Base-by-base conservation (phyloP, 805 yeast species). In the Candida easanensis region DNA sequence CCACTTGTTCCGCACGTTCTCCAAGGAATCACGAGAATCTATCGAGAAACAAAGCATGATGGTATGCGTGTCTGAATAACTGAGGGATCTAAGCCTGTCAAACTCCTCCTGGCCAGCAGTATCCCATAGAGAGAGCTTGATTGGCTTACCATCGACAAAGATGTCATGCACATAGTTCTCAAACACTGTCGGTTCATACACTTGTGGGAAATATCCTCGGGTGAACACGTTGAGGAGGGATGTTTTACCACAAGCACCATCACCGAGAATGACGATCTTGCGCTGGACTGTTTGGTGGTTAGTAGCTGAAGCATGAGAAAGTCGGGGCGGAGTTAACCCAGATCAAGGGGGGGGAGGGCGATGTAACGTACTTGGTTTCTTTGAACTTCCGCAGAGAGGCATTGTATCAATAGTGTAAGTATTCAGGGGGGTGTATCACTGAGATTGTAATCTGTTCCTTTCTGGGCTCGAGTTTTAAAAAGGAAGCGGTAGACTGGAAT, bases 81-180 rank as follows among this genome's bases (percentile, higher is more conserved):
- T 85, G 48, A 91, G 73, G 1, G 97, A 88, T 63, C 99, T 79
- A 63, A 91, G 74, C 50, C 97, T 77, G 64, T 91, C 99, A 57
- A 91, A 91, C 68, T 91, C 99, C 68, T 91, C 99, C 71, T 91
- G 99, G 7, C 99, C 99, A 1, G 99, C 99, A 5, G 99, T 91
- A 63, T 91, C 99, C 99, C 99, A 93, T 42, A 91, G 71, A 14
- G 97, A 89, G 44, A 91, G 70, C 59, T 90, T 95, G 56, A 91
- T 86, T 38, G 93, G 88, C 63, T 88, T 88, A 40, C 91, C 91
- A 63, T 91, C 99, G 42, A 91, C 89, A 67, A 88, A 91, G 51
- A 91, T 93, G 62, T 91, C 98, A 66, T 91, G 98, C 46, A 90
- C 96, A 62, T 91, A 91, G 69, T 91, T 91, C 62, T 91, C 98